Base-by-base conservation (phyloP, 1,284 basidiomycete genomes). In the Trichosporon sp. region DNA sequence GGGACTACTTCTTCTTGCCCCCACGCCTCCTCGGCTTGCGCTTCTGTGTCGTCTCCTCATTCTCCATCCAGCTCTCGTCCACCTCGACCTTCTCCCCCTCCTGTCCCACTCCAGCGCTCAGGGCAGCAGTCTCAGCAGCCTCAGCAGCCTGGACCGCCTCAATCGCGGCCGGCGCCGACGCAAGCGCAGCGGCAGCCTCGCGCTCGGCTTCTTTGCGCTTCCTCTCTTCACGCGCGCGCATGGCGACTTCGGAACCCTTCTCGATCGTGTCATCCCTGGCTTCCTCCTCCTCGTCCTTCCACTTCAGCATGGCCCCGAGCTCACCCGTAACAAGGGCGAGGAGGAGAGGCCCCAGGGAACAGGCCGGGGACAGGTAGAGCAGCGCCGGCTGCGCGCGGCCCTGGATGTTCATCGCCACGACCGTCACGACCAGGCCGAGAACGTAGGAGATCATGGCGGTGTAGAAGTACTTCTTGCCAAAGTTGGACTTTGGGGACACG, bases 321-420 rank as follows among this genome's bases (percentile, higher is more conserved):
- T 87, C 85, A 21, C 84, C 84, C 12, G 82, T 75, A 0, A 74
- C 64, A 2, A 80, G 67, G 38, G 84, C 84, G 2, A 83, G 75
- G 11, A 85, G 67, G 4, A 80, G 70, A 4, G 86, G 83, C 35
- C 84, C 83, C 16, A 83, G 68, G 12, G 83, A 83, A 90, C 87
- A 88, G 4, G 86, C 86, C 0, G 88, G 88, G 48, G 80, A 84
- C 75, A 99, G 88, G 82, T 98, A 99, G 46, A 99, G 86, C 71
- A 99, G 85, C 1, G 96, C 96, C 2, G 96, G 96, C 78, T 99
- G 96, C 0, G 93, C 94, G 14, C 87, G 88, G 65, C 87, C 86
- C 78, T 91, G 91, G 59, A 86, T 80, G 81, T 96, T 92, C 95
- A 98, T 96, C 16, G 96, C 92, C 0, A 81, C 81, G 89, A 98